Evolutionary conservation across 805 yeast species (phyloP).

Genomic region (Lipomyces lipofer): DNA sequence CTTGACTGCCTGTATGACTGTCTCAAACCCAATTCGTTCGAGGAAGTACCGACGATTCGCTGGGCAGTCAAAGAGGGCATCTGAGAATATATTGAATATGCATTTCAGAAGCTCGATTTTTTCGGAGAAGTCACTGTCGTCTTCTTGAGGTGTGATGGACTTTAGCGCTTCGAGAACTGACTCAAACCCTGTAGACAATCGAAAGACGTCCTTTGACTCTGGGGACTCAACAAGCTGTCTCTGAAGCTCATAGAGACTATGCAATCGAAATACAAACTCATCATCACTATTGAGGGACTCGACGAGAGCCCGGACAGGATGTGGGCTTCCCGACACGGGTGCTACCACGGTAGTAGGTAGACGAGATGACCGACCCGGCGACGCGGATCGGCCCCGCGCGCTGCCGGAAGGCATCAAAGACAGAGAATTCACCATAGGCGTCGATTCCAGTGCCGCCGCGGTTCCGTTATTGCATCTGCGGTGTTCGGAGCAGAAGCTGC

Average conservation of each 20-base stretch:
- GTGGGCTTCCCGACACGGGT: constrained; percentile 23
- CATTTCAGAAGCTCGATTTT: constrained; percentile 31
- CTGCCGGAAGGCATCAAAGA: constrained; percentile 12
- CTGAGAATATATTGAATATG: constrained; percentile 29
- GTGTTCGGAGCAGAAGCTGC: no score
- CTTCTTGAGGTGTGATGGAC: constrained; percentile 5
- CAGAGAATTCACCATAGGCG: constrained; percentile 33
- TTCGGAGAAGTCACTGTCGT: constrained; percentile 27
- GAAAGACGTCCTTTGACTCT: constrained; percentile 31
- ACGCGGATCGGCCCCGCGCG: constrained; percentile 14
- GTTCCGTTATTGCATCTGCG: constrained; percentile 1
- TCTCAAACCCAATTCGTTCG: constrained; percentile 16
- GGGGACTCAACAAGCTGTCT: constrained; percentile 30
- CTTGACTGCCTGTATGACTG: constrained; percentile 5
- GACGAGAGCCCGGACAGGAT: constrained; percentile 26
- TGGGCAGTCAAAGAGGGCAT: constrained; percentile 19
- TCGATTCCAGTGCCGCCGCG: no score
- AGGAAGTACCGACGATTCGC: constrained; percentile 23
- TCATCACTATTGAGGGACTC: constrained; percentile 24
- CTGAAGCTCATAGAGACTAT: constrained; percentile 30
- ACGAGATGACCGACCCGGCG: constrained; percentile 24
- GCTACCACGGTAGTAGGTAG: constrained; percentile 21
- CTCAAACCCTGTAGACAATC: constrained; percentile 31
- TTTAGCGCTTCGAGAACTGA: constrained; percentile 22
- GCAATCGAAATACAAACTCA: constrained; percentile 29